Percentiles rank a stretch among this genome's conserved stretches.
Conservation (phyloP, 805 yeast genomes). For the Monosporozyma aerobia region DNA sequence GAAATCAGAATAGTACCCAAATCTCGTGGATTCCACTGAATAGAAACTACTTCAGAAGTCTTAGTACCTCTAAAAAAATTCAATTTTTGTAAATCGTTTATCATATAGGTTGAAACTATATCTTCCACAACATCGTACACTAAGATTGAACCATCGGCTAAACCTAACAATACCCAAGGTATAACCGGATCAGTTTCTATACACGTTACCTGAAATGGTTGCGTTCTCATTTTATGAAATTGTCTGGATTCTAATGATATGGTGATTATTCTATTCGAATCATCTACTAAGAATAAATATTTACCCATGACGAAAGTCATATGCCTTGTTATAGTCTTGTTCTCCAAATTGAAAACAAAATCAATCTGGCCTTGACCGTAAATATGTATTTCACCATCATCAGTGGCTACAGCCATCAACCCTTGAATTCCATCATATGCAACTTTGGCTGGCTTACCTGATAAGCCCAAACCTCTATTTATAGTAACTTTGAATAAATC, state of each 20-base stretch:
- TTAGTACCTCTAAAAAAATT: conserved; percentile 38
- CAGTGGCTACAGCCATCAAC: conserved; percentile 65
- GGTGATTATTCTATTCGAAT: conserved; percentile 50
- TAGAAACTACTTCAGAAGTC: conserved; percentile 55
- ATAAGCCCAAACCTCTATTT: conserved; percentile 35
- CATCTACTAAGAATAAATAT: conserved; percentile 65
- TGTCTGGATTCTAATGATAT: conserved; percentile 59
- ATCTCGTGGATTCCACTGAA: conserved; percentile 86
- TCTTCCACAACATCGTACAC: conserved; percentile 84
- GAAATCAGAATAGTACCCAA: conserved; percentile 67
- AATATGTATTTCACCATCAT: conserved; percentile 58
- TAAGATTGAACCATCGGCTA: conserved; percentile 61
- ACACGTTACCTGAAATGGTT: conserved; percentile 47
- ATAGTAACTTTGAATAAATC: not conserved
- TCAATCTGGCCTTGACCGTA: conserved; percentile 80
- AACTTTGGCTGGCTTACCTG: conserved; percentile 55
- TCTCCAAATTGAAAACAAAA: conserved; percentile 47
- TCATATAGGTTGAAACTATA: conserved; percentile 47
- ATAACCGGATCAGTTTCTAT: conserved; percentile 75
- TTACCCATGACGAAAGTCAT: conserved; percentile 70
- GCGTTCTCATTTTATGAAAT: conserved; percentile 38
- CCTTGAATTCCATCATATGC: conserved; percentile 63
- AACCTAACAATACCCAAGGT: conserved; percentile 79
- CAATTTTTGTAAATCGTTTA: conserved; percentile 56
- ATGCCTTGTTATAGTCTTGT: conserved; percentile 41